These are phyloP conservation scores for Solanum chiquidenum DNA, from an alignment of 257 asterid species.

Conservation along the genomic window DNA sequence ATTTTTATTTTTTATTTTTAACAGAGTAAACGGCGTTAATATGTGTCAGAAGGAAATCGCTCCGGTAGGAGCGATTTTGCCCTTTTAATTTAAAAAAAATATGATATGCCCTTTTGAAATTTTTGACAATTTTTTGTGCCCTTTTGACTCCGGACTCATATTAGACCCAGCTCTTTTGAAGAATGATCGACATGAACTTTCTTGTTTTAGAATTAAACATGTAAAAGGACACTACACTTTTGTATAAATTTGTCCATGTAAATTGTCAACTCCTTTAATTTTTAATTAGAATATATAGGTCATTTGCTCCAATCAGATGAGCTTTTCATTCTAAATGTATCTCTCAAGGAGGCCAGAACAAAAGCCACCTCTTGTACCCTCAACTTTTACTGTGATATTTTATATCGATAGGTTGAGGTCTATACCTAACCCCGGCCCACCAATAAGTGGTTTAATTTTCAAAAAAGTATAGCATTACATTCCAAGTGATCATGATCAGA, in stretches of 20 bases:
- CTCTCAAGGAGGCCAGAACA: not conserved
- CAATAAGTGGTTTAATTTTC: not conserved
- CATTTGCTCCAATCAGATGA: not conserved
- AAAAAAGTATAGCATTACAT: too few relatives aligned
- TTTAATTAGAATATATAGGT: too few relatives aligned
- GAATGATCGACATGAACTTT: not conserved
- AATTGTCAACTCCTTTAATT: not conserved
- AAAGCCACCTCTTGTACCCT: not conserved
- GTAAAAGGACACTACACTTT: not conserved
- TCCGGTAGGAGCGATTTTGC: too few relatives aligned
- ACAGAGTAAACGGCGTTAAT: too few relatives aligned
- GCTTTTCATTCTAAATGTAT: too few relatives aligned
- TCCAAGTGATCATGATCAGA: not conserved
- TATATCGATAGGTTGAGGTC: not conserved
- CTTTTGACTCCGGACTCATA: too few relatives aligned
- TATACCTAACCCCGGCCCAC: not conserved
- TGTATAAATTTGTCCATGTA: not conserved
- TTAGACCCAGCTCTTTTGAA: not conserved
- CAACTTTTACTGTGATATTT: not conserved
- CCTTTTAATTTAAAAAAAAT: too few relatives aligned
- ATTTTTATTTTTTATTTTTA: too few relatives aligned
- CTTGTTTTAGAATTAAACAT: too few relatives aligned
- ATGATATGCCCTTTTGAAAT: too few relatives aligned
- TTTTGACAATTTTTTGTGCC: too few relatives aligned
- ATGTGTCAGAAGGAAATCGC: too few relatives aligned